Conservation (phyloP, 1,139 yeast species). For the Suhomyces bribrorum region DNA sequence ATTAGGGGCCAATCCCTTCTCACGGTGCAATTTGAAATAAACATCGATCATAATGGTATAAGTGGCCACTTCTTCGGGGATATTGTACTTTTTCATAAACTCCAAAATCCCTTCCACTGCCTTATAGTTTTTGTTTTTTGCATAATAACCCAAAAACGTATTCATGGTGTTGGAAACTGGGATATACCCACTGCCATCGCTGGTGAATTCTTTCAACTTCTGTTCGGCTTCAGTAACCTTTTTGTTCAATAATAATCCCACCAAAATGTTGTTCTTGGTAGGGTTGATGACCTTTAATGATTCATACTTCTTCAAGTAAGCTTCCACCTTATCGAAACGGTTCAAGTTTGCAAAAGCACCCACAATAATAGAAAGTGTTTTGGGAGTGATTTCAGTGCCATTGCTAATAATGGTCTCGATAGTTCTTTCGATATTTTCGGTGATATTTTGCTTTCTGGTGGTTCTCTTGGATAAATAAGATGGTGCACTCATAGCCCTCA, state of each 20-base stretch:
- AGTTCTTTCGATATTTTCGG: constrained; percentile 29
- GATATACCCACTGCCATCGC: constrained; percentile 26
- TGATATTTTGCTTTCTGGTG: constrained; percentile 19
- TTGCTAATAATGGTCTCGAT: constrained; percentile 30
- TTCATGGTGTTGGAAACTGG: constrained; percentile 42
- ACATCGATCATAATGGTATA: constrained; percentile 63
- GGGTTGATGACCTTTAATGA: constrained; percentile 29
- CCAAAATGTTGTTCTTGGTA: constrained; percentile 38
- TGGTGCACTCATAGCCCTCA: constrained; percentile 42
- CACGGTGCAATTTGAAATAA: constrained; percentile 49
- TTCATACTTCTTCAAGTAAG: constrained; percentile 25
- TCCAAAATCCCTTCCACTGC: constrained; percentile 43
- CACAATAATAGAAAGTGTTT: constrained; percentile 33
- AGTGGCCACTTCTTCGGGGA: constrained; percentile 65
- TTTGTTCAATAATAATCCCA: constrained; percentile 36
- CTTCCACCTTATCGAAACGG: constrained; percentile 35
- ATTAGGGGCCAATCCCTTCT: constrained; percentile 48
- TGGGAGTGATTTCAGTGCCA: constrained; percentile 29
- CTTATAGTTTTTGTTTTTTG: constrained; percentile 31
- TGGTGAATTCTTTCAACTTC: constrained; percentile 30
- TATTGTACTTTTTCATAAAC: constrained; percentile 40
- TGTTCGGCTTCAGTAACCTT: constrained; percentile 37
- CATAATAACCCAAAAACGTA: constrained; percentile 36
- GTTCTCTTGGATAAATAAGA: constrained; percentile 18
- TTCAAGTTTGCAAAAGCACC: constrained; percentile 41